A percentile compares a stretch with the other conserved stretches of the same genome.
Conservation (phyloP, 352 stramenopile genomes). For the Thraustochytrium striatum region DNA sequence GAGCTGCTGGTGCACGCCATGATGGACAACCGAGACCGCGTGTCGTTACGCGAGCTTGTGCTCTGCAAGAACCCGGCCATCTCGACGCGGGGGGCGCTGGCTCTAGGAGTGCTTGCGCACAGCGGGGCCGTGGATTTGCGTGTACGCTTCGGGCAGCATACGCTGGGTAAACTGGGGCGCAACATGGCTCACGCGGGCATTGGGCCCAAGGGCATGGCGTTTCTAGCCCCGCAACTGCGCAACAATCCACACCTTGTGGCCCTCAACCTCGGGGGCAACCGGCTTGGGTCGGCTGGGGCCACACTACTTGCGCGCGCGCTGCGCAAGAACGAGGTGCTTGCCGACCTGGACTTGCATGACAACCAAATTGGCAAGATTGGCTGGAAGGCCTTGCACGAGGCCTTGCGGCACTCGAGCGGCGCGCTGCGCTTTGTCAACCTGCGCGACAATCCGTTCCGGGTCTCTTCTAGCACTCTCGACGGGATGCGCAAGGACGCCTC, state of each 20-base stretch:
- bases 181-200: background rate
- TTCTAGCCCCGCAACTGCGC: background rate
- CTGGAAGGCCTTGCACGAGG: background rate
- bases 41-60: background rate
- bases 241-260: background rate
- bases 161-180: background rate
- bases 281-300: background rate
- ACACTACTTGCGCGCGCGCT: slow-evolving; percentile 10
- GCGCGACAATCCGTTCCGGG: background rate
- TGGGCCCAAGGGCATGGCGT: background rate
- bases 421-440: background rate
- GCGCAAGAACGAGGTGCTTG: background rate
- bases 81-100: background rate
- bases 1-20: background rate
- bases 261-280: slow-evolving; percentile 3
- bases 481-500: background rate
- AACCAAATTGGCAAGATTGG: background rate
- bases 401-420: background rate
- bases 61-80: background rate
- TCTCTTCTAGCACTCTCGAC: background rate
- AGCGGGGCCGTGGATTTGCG: background rate
- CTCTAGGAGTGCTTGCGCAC: background rate
- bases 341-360: slow-evolving; percentile 2
- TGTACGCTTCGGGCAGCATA: background rate
- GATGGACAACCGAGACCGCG: background rate